Conservation (phyloP, 331 rosid genomes). For the Saraca asoca region DNA sequence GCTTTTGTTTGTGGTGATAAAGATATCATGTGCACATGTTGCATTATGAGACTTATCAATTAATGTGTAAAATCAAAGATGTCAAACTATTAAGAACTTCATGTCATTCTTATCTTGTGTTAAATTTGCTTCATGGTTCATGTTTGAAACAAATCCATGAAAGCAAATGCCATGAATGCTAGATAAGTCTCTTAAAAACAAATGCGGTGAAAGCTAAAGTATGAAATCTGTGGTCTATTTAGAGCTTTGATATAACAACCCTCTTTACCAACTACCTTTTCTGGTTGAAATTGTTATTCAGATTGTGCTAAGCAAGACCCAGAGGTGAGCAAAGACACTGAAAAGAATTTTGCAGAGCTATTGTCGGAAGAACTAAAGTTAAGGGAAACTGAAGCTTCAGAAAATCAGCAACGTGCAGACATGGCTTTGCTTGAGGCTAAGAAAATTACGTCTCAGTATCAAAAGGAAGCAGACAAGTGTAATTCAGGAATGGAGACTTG, state of each 20-base stretch:
- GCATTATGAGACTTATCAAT: not conserved
- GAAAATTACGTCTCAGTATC: constrained; percentile 91
- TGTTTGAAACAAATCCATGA: too few species aligned
- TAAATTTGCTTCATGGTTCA: constrained; percentile 16
- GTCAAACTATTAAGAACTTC: constrained; percentile 14
- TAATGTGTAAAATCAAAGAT: not conserved
- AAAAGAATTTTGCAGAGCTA: constrained; percentile 77
- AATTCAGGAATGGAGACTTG: constrained; percentile 98
- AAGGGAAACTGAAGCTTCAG: constrained; percentile 71
- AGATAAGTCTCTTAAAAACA: not conserved
- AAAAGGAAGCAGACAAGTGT: constrained; percentile 97
- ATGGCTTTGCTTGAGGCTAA: constrained; percentile 94
- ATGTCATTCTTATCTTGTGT: constrained; percentile 1
- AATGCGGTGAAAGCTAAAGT: not conserved
- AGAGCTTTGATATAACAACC: not conserved
- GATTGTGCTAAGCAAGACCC: constrained; percentile 94
- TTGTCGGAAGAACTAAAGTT: constrained; percentile 83
- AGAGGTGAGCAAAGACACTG: constrained; percentile 79
- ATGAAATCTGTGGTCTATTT: not conserved
- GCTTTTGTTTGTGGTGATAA: not conserved
- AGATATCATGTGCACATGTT: constrained; percentile 1
- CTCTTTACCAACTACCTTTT: constrained; percentile 6
- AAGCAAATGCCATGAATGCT: too few species aligned
- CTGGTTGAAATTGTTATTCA: constrained; percentile 37
- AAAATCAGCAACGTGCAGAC: constrained; percentile 72